These are phyloP conservation scores for Colletotrichum sp. DNA, from an alignment of 2,329 filamentous ascomycete species.

Conservation along the genomic window DNA sequence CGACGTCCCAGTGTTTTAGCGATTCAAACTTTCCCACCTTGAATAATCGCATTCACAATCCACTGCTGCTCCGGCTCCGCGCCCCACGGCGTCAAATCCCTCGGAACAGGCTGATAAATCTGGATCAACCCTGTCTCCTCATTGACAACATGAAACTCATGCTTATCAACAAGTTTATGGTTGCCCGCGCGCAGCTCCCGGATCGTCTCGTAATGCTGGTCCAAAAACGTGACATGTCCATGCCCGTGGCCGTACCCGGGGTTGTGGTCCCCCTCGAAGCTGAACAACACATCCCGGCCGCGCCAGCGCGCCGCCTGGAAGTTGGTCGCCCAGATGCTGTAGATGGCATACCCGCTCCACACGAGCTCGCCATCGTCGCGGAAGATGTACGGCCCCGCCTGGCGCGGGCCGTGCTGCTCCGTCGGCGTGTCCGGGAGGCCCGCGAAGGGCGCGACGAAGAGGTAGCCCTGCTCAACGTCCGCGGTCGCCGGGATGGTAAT, in stretches of 20 bases:
- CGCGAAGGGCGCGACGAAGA: slow-evolving; percentile 47
- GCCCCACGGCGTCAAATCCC: slow-evolving; percentile 50
- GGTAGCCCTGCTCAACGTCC: slow-evolving; percentile 45
- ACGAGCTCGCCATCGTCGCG: slow-evolving; percentile 58
- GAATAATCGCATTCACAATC: slow-evolving; percentile 60
- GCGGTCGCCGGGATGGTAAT: slow-evolving; percentile 46
- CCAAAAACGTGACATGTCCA: slow-evolving; percentile 57
- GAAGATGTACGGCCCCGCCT: slow-evolving; percentile 61
- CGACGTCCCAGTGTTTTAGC: rapidly evolving
- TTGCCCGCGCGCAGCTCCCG: slow-evolving; percentile 56
- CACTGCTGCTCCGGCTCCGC: slow-evolving; percentile 54
- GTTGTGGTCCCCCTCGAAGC: slow-evolving; percentile 59
- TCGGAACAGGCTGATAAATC: slow-evolving; percentile 55
- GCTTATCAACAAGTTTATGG: slow-evolving; percentile 56
- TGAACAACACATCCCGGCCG: slow-evolving; percentile 56
- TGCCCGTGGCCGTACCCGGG: slow-evolving; percentile 57
- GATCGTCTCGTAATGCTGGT: slow-evolving; percentile 60
- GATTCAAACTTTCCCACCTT: slow-evolving; percentile 40
- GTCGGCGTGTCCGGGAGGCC: slow-evolving; percentile 34
- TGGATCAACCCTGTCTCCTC: slow-evolving; percentile 59
- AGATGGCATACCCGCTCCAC: slow-evolving; percentile 61
- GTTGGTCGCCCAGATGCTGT: slow-evolving; percentile 57
- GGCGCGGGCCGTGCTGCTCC: slow-evolving; percentile 50
- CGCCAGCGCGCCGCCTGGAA: slow-evolving; percentile 57
- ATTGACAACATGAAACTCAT: slow-evolving; percentile 60